Conservation (phyloP, 345 rosid genomes). For the Luvunga scandens region DNA sequence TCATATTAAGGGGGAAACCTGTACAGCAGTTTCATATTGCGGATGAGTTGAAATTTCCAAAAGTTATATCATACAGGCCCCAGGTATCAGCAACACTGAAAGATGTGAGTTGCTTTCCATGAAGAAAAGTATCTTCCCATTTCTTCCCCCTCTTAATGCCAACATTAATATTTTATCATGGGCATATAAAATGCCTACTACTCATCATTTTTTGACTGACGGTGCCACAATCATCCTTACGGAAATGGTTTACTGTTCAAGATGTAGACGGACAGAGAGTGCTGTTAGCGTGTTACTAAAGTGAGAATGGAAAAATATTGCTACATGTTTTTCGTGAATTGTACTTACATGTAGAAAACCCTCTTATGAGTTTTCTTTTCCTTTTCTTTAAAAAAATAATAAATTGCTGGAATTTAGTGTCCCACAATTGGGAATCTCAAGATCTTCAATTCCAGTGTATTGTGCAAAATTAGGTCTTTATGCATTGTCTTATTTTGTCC, state of each 20-base stretch:
- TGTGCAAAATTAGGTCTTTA: neutral
- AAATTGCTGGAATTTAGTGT: neutral
- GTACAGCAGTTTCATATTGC: slow-evolving; percentile 66
- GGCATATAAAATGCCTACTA: neutral
- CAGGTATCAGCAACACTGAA: slow-evolving; percentile 31
- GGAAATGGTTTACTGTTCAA: neutral
- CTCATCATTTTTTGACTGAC: neutral
- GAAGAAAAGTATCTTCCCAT: slow-evolving; percentile 2
- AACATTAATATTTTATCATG: neutral
- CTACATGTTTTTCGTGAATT: neutral
- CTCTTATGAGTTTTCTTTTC: neutral
- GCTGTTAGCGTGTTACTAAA: neutral
- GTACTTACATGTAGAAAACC: neutral
- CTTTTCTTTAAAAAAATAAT: too few relatives aligned
- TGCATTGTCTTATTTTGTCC: neutral
- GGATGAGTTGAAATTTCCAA: slow-evolving; percentile 45
- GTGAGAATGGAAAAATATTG: neutral
- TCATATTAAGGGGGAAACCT: slow-evolving; percentile 78
- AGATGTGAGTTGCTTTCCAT: slow-evolving; percentile 45
- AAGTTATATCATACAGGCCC: slow-evolving; percentile 64
- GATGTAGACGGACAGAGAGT: neutral
- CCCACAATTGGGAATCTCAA: neutral
- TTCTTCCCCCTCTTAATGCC: neutral
- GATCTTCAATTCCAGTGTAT: neutral
- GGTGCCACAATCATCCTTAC: neutral